phyloP scores from a whole-genome alignment of 805 yeast genomes.

The Candida pseudoglaebosa region DNA sequence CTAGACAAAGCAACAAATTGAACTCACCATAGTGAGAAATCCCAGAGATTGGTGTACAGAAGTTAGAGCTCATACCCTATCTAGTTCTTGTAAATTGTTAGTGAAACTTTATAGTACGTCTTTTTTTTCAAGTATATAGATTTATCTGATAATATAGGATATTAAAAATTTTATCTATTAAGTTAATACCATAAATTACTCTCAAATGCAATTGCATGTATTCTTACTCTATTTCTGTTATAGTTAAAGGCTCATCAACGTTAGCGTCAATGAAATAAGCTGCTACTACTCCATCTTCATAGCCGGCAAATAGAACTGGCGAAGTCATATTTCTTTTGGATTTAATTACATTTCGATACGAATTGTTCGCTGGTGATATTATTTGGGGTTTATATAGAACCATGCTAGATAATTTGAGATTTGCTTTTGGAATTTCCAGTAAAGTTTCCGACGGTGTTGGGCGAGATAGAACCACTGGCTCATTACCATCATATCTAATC shows the following conservation, averaged over 20 bases:
- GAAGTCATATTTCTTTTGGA: conserved; percentile 9
- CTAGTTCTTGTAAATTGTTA: too few species aligned
- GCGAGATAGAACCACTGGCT: background rate
- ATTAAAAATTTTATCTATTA: too few species aligned
- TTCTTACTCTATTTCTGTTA: background rate
- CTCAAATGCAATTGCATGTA: background rate
- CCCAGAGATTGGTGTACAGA: too few species aligned
- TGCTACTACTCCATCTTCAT: conserved; percentile 52
- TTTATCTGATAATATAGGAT: too few species aligned
- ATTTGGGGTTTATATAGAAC: background rate
- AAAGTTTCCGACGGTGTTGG: background rate
- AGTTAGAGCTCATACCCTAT: too few species aligned
- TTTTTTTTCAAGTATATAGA: too few species aligned
- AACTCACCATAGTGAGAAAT: too few species aligned
- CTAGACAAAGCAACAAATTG: conserved; percentile 5
- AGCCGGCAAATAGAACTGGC: conserved; percentile 36
- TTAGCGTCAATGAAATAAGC: conserved; percentile 20
- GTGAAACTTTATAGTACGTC: too few species aligned
- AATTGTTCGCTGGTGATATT: background rate
- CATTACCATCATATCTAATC: conserved; percentile 3
- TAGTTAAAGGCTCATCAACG: background rate
- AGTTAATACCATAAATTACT: too few species aligned
- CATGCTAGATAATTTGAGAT: conserved; percentile 2
- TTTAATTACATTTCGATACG: conserved; percentile 11
- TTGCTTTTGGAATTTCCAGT: background rate